Conservation (phyloP, 805 yeast genomes). For the Kodamaea leandrae region DNA sequence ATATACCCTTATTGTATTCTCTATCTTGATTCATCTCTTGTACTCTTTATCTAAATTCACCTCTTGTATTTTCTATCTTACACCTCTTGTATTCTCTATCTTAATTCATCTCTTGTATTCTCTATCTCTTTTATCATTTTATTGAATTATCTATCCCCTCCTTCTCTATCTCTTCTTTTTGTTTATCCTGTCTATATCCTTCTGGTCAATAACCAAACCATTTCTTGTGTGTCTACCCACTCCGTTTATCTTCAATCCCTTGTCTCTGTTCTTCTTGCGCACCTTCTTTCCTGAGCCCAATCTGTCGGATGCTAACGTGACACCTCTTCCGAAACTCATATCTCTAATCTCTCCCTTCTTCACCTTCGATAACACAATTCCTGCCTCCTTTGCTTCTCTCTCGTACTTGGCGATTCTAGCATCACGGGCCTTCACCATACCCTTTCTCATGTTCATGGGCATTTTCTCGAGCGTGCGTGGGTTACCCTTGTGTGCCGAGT, state of each 20-base stretch:
- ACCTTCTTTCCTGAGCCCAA: constrained; percentile 47
- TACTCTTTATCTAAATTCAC: no score
- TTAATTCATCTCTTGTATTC: not conserved
- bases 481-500: constrained; percentile 46
- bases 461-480: constrained; percentile 61
- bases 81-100: not conserved
- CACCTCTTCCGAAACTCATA: constrained; percentile 52
- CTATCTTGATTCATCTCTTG: no score
- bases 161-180: constrained; percentile 10
- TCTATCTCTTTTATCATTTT: no score
- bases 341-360: constrained; percentile 65
- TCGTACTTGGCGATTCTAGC: constrained; percentile 57
- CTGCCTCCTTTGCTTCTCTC: constrained; percentile 82
- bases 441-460: constrained; percentile 88
- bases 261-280: constrained; percentile 51
- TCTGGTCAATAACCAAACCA: constrained; percentile 69
- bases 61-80: no score
- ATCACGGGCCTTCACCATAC: constrained; percentile 63
- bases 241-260: constrained; percentile 74
- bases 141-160: no score
- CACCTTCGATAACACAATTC: constrained; percentile 75
- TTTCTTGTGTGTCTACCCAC: constrained; percentile 77
- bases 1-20: no score
- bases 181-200: constrained; percentile 55
- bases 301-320: constrained; percentile 48